Evolutionary conservation across 139 green algal species (phyloP), one percentile per base, ranked within the genome.

Genomic region (Tetraselmis chui): DNA sequence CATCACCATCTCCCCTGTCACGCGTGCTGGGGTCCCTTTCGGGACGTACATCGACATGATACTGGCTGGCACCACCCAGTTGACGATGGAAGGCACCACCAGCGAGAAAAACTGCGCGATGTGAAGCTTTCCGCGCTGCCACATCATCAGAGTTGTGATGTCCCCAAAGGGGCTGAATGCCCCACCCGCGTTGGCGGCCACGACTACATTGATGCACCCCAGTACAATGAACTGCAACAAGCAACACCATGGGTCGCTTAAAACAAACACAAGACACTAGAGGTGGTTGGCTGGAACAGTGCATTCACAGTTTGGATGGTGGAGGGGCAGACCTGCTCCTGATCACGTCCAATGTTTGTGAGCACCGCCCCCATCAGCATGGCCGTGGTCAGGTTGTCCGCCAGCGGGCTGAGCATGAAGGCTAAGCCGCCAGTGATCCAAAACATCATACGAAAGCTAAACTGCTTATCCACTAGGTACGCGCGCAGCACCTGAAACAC

Each of bases 61-160:
- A 67, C 11, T 67, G 18, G 45, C 45, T 5, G 45, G 45, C 45
- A 87, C 75, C 29, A 87, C 30, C 84, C 84, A 87, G 84, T 82
- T 85, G 27, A 87, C 80, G 30, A 87, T n/a, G 27, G 80, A 76
- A 27, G 84, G 84, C n/a, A 84, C 58, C 23, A 87, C 29, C 1
- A 87, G 30, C 26, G 28, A 18, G 2, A 80, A 29, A 30, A 87
- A 87, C 25, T 87, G 81, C 30, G 29, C 45, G 23, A 87, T 86
- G 26, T 75, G 18, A 0, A 87, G 80, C 75, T 84, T 87, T 5
- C 80, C 80, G 1, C 76, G 77, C 80, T 87, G 84, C 84, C 84
- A 87, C 2, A 87, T 59, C 84, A 87, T 87, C 30, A 87, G 84
- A n/a, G 84, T 87, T 18, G 84, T 87, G 30, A 87, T 74, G 31